Evolutionary conservation across 257 asterid species (phyloP).

Genomic region (Nemophila menziesii): DNA sequence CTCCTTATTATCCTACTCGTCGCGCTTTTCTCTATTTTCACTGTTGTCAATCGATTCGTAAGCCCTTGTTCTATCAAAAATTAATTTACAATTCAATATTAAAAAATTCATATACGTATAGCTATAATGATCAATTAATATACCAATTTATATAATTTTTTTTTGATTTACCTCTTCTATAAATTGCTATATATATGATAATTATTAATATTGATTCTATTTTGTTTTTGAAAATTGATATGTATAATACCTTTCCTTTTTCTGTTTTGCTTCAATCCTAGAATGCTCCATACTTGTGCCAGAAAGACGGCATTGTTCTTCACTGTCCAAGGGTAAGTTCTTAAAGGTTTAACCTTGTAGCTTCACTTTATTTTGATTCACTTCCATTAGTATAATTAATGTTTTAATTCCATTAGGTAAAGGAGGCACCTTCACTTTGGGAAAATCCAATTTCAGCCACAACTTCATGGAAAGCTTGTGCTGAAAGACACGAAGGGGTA

Average conservation of each 20-base stretch:
- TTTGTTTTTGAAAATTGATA: too few relatives aligned
- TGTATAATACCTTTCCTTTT: too few relatives aligned
- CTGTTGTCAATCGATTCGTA: slow-evolving; percentile 25
- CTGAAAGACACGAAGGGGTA: slow-evolving; percentile 62
- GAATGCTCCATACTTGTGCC: slow-evolving; percentile 92
- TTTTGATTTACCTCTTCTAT: too few relatives aligned
- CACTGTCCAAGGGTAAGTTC: slow-evolving; percentile 79
- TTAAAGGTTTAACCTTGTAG: not conserved
- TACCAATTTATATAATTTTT: too few relatives aligned
- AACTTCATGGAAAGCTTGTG: slow-evolving; percentile 97
- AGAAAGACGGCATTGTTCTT: slow-evolving; percentile 82
- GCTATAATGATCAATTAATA: too few relatives aligned
- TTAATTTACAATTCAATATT: not conserved
- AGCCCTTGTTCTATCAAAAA: not conserved
- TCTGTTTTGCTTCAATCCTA: slow-evolving; percentile 27
- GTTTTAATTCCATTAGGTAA: slow-evolving; percentile 61
- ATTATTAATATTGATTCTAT: too few relatives aligned
- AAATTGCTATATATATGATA: too few relatives aligned
- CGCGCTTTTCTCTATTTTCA: slow-evolving; percentile 35
- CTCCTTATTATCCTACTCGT: slow-evolving; percentile 34
- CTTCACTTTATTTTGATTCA: slow-evolving; percentile 1
- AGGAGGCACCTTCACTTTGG: slow-evolving; percentile 88
- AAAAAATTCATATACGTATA: not conserved
- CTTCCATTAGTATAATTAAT: slow-evolving; percentile 4
- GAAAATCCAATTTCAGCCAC: slow-evolving; percentile 94